Percentiles rank a stretch among this genome's conserved stretches.
Evolutionary conservation across 2,329 filamentous ascomycete genomes (phyloP).

Genomic region (Aspergillus sp.): DNA sequence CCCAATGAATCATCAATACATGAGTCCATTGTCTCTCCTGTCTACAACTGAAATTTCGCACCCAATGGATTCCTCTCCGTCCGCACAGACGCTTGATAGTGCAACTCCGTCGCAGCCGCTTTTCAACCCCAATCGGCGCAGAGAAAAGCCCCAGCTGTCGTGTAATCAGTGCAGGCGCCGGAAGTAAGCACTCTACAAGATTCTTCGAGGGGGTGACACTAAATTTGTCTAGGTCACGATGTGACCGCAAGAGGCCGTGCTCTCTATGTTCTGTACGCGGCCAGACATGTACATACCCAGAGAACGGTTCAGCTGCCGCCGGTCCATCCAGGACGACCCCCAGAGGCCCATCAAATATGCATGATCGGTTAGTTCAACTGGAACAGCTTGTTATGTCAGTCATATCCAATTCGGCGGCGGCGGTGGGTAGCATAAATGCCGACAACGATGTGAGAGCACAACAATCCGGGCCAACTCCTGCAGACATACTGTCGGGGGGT

Average conservation of each 20-base stretch:
- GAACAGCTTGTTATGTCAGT: conserved; percentile 56
- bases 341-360: conserved; percentile 46
- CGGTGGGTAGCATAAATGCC: not conserved
- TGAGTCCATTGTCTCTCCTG: not conserved
- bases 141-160: conserved; percentile 35
- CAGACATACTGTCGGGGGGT: not conserved
- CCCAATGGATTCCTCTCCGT: not conserved
- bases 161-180: conserved; percentile 35
- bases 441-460: not conserved
- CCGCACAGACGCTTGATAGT: not conserved
- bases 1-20: not conserved
- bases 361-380: conserved; percentile 56
- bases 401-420: conserved; percentile 28
- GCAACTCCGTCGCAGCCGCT: conserved; percentile 4
- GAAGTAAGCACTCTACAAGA: conserved; percentile 26
- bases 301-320: not conserved
- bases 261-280: conserved; percentile 56
- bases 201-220: not conserved
- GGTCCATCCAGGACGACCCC: conserved; percentile 28
- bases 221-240: conserved; percentile 47
- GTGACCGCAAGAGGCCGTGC: conserved; percentile 56
- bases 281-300: conserved; percentile 52
- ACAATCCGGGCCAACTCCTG: not conserved
- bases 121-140: conserved; percentile 21
- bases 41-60: not conserved